Base-by-base conservation (phyloP, 1,284 basidiomycete species). In the Limonomyces culmigenus region DNA sequence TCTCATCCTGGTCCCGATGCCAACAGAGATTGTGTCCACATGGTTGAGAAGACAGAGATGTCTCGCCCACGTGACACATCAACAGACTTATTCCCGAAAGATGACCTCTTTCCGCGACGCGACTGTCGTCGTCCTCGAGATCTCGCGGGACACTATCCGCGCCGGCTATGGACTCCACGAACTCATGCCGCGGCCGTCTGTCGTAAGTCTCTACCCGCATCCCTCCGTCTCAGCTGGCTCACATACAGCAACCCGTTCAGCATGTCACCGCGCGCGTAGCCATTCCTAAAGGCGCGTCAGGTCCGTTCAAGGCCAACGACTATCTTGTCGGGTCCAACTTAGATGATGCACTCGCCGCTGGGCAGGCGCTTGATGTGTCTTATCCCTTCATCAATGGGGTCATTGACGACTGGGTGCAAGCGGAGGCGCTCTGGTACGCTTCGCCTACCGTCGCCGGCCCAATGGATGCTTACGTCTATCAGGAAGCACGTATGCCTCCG, bases 381-480 rank as follows among this genome's bases (percentile, higher is more conserved):
- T 91, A 83, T 80, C 89, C 92, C 1, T 88, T 96, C 49, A 68
- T 70, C 39, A 70, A 79, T 19, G 80, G 75, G 4, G 66, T 71
- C 44, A 63, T 91, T 33, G 60, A 58, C 29, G 85, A 96, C 51
- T 96, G 84, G 78, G 69, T 67, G n/a, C 91, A 91, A 44, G 78
- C 87, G 30, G 88, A 92, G 52, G 91, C 85, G 4, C 60, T 97
- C 29, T 86, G 92, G 91, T 91, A 50, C 44, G 76, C 5, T 17
- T n/a, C 30, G 31, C 32, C 23, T 27, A 5, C 14, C 18, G 6
- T 23, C n/a, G n/a, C 38, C 3, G 35, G 16, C 17, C 35, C 15
- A 15, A 15, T 38, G 27, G 21, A 34, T 36, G 10, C 16, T 36
- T 12, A 34, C 18, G 18, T 34, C 33, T 38, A 36, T 14, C 32